Evolutionary conservation across 805 yeast species (phyloP).

Genomic region (Barnettozyma pratensis): DNA sequence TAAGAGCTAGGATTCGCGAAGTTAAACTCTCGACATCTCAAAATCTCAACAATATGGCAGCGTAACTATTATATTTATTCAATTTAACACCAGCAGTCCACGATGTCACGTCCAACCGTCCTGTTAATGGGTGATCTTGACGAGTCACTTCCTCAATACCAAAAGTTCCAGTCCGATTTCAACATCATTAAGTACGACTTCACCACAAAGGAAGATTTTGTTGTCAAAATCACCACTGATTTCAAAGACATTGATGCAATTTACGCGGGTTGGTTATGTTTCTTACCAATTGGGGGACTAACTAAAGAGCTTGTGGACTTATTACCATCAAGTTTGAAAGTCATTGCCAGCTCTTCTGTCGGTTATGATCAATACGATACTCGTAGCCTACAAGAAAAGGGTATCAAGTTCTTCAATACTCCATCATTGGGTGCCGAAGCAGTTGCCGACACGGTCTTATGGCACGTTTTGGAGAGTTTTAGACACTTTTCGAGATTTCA

Average conservation of each 20-base stretch:
- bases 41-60: too few species aligned
- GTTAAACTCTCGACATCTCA: too few species aligned
- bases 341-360: constrained; percentile 50
- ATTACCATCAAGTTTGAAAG: constrained; percentile 41
- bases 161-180: constrained; percentile 30
- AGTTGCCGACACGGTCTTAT: constrained; percentile 60
- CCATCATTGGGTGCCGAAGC: constrained; percentile 48
- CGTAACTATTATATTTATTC: too few species aligned
- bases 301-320: constrained; percentile 35
- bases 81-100: too few species aligned
- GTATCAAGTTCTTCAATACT: constrained; percentile 42
- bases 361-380: constrained; percentile 52
- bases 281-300: constrained; percentile 46
- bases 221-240: constrained; percentile 31
- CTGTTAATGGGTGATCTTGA: constrained; percentile 43
- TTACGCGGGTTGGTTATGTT: constrained; percentile 58
- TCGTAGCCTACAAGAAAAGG: constrained; percentile 31
- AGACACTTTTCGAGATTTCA: constrained; percentile 42
- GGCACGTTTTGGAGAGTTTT: constrained; percentile 49
- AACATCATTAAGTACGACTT: constrained; percentile 31
- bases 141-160: constrained; percentile 31
- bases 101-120: constrained; percentile 6
- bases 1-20: too few species aligned
- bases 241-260: constrained; percentile 41
- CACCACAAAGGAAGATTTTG: constrained; percentile 35